Evolutionary conservation across 2,329 filamentous ascomycete genomes (phyloP), one percentile per base, ranked within the genome.

Genomic region (Ilyonectria mors-panacis): DNA sequence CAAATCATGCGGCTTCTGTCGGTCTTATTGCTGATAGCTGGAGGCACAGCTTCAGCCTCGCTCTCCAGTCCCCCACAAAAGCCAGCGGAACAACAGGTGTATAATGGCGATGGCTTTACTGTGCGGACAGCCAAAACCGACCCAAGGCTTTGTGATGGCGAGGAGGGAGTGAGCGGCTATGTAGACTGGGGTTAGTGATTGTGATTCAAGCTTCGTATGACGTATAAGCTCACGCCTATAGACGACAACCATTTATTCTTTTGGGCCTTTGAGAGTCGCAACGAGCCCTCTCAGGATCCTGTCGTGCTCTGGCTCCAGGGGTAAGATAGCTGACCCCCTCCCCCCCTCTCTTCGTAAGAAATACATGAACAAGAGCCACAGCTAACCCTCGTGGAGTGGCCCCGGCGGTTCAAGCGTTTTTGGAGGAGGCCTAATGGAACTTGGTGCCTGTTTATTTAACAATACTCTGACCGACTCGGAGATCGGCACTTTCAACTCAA

Each of bases 291-390:
- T 10, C 44, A 19, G 44, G 44, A 47, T 26, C 44, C 44, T 15
- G 44, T 47, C n/a, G n/a, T 47, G 13, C n/a, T 47, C 44, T 47
- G 44, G 44, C 44, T 47, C n/a, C 44, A 47, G 10, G 44, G 44
- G 44, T 47, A 47, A 26, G 44, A 26, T 47, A 8, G n/a, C n/a
- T n/a, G n/a, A n/a, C n/a, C n/a, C n/a, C n/a, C n/a, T n/a, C n/a
- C n/a, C n/a, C n/a, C n/a, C n/a, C n/a, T n/a, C n/a, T n/a, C n/a
- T n/a, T n/a, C n/a, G n/a, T n/a, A n/a, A n/a, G n/a, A n/a, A n/a
- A n/a, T n/a, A n/a, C n/a, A n/a, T n/a, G n/a, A n/a, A n/a, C n/a
- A n/a, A n/a, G n/a, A n/a, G n/a, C n/a, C n/a, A n/a, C n/a, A n/a
- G n/a, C n/a, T n/a, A n/a, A n/a, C n/a, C n/a, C n/a, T n/a, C n/a